Percentiles rank a stretch among this genome's conserved stretches.
Evolutionary conservation across 1,284 basidiomycete species (phyloP).

Genomic region (Stereum hirsutum): DNA sequence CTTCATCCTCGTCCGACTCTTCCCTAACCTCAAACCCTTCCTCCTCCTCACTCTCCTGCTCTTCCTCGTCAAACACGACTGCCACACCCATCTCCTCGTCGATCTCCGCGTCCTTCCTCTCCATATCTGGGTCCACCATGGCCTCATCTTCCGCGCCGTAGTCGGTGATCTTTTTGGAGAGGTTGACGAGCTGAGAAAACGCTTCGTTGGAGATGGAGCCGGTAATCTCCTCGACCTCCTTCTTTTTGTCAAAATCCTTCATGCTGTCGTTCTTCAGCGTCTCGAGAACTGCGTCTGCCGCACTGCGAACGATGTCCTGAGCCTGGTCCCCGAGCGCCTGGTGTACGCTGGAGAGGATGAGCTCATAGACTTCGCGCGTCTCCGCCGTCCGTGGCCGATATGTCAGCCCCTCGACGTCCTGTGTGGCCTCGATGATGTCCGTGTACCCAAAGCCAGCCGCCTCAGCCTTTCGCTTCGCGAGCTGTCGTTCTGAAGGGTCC

Average conservation of each 20-base stretch:
- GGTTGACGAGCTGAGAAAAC: constrained; percentile 81
- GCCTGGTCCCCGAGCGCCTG: constrained; percentile 87
- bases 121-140: constrained; percentile 65
- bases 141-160: constrained; percentile 85
- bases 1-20: constrained; percentile 71
- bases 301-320: constrained; percentile 91
- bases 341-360: constrained; percentile 83
- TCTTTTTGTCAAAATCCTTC: constrained; percentile 98
- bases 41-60: constrained; percentile 84
- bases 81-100: constrained; percentile 94
- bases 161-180: constrained; percentile 96
- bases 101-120: constrained; percentile 73
- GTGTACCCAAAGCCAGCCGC: constrained; percentile 67
- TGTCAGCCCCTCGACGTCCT: constrained; percentile 86
- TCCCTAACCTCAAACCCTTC: constrained; percentile 78
- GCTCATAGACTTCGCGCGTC: constrained; percentile 91
- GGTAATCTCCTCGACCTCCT: constrained; percentile 82
- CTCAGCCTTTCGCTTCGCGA: constrained; percentile 43
- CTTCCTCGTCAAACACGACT: constrained; percentile 95
- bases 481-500: constrained; percentile 47
- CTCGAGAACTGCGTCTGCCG: constrained; percentile 88
- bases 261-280: constrained; percentile 83
- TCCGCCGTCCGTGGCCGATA: constrained; percentile 93
- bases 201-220: constrained; percentile 63
- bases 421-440: constrained; percentile 89